Evolutionary conservation across 73 alveolate species (phyloP).

Genomic region (Blepharisma stoltei): DNA sequence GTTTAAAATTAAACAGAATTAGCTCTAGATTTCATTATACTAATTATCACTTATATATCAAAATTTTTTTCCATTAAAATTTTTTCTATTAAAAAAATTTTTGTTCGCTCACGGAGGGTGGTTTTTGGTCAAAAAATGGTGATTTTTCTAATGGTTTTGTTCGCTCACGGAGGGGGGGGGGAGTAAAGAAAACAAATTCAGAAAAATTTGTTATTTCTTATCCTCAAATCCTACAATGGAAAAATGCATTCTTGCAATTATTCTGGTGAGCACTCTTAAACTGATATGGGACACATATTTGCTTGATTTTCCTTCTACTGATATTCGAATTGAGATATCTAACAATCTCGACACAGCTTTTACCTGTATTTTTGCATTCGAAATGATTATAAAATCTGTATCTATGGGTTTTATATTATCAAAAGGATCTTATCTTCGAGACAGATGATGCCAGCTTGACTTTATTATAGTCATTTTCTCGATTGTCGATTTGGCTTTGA

Average conservation of each 20-base stretch:
- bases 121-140: too few relatives aligned
- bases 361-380: slow-evolving; percentile 39
- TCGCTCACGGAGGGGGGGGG: too few relatives aligned
- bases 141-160: too few relatives aligned
- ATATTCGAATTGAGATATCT: not conserved
- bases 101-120: too few relatives aligned
- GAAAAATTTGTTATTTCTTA: not conserved
- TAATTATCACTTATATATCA: too few relatives aligned
- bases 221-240: not conserved
- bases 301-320: not conserved
- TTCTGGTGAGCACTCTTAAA: slow-evolving; percentile 36
- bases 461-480: slow-evolving; percentile 84
- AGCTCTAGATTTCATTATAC: too few relatives aligned
- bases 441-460: slow-evolving; percentile 65
- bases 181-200: too few relatives aligned
- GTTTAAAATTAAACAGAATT: too few relatives aligned
- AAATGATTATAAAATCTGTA: slow-evolving; percentile 32
- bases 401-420: slow-evolving; percentile 35
- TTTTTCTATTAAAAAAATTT: too few relatives aligned
- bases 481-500: slow-evolving; percentile 70
- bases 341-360: slow-evolving; percentile 64
- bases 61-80: too few relatives aligned
- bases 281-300: not conserved
- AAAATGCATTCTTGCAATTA: slow-evolving; percentile 52
- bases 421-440: slow-evolving; percentile 16